Percentiles rank a stretch among this genome's conserved stretches.
These are phyloP conservation scores for Populus nigra DNA, from an alignment of 345 rosid species.

Conservation along the genomic window DNA sequence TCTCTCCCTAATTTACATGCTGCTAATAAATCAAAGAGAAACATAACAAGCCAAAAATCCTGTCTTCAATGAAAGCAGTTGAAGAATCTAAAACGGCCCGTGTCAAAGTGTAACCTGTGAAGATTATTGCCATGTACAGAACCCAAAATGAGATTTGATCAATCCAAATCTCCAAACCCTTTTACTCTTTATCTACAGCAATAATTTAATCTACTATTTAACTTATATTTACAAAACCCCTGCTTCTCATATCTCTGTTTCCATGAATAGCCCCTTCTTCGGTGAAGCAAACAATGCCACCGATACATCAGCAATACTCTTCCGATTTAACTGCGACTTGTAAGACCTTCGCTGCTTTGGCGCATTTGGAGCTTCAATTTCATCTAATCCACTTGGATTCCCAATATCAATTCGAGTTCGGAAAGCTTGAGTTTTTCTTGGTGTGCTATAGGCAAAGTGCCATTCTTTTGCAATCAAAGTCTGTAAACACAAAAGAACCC, in stretches of 20 bases:
- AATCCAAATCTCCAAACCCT: conserved; percentile 1
- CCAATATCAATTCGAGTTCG: conserved; percentile 33
- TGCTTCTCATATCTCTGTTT: conserved; percentile 3
- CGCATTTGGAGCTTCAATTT: conserved; percentile 64
- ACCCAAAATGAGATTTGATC: conserved; percentile 11
- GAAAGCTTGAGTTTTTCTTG: conserved; percentile 54
- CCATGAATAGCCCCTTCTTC: conserved; percentile 19
- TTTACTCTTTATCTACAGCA: conserved; percentile 9
- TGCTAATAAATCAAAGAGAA: conserved; percentile 11
- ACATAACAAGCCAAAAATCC: conserved; percentile 27
- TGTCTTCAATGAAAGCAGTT: conserved; percentile 23
- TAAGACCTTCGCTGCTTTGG: conserved; percentile 37
- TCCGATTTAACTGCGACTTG: conserved; percentile 25
- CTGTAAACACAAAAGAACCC: conserved; percentile 34
- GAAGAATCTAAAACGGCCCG: conserved; percentile 12
- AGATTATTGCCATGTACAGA: conserved; percentile 20
- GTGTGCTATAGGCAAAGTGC: conserved; percentile 70
- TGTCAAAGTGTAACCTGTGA: conserved; percentile 5
- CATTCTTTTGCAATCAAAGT: conserved; percentile 48
- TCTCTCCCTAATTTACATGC: conserved; percentile 10
- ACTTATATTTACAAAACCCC: conserved; percentile 7
- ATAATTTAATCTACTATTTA: not conserved
- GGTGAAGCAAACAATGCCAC: conserved; percentile 51
- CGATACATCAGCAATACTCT: conserved; percentile 42
- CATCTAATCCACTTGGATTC: conserved; percentile 32